phyloP scores from a whole-genome alignment of 108 stramenopile species.

The Skeletonema costatum region DNA sequence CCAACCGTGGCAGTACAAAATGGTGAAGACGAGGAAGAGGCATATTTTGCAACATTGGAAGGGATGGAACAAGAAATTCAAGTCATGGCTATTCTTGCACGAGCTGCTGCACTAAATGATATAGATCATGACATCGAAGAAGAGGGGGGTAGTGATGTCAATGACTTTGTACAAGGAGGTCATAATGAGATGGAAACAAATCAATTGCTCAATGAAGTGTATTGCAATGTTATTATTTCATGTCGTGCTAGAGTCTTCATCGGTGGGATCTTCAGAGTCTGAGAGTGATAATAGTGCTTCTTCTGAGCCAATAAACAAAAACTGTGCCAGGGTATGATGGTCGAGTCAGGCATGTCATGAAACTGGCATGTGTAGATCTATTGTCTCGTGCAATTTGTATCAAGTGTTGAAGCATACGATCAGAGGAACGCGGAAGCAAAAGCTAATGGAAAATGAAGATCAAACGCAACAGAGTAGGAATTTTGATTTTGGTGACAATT shows the following conservation, averaged over 20 bases:
- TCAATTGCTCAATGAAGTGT: constrained; percentile 51
- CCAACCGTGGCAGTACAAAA: neutral
- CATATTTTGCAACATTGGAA: constrained; percentile 36
- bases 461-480: constrained; percentile 12
- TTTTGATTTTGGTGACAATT: constrained; percentile 35
- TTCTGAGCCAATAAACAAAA: neutral
- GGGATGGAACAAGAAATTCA: constrained; percentile 52
- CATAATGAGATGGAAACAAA: constrained; percentile 41
- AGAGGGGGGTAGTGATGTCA: neutral
- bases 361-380: constrained; percentile 52
- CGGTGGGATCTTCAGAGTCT: constrained; percentile 11
- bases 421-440: neutral
- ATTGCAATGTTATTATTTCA: constrained; percentile 48
- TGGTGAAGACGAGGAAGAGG: constrained; percentile 39
- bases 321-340: constrained; percentile 52
- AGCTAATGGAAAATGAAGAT: neutral
- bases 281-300: neutral
- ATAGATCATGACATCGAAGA: constrained; percentile 4
- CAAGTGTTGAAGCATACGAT: constrained; percentile 30
- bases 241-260: constrained; percentile 40
- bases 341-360: constrained; percentile 56
- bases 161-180: neutral
- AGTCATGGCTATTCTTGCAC: constrained; percentile 47
- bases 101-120: constrained; percentile 32
- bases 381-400: constrained; percentile 36